These are phyloP conservation scores for Phycomyces nitens DNA, from an alignment of 192 early-diverging fungal genomes.

Conservation along the genomic window DNA sequence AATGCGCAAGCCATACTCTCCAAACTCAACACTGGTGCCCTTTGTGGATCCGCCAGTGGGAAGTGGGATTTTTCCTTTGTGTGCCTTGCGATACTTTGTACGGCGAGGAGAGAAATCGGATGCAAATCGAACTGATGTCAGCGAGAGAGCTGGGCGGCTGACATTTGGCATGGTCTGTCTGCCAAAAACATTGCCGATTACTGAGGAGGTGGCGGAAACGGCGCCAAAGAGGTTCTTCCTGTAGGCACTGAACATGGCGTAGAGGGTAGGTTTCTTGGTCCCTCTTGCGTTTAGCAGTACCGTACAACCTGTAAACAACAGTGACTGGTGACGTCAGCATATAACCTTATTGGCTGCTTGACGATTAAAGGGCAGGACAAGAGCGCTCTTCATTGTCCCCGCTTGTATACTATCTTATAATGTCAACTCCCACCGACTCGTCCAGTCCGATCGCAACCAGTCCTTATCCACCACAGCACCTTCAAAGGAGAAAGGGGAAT, in stretches of 20 bases:
- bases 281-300: too few species aligned
- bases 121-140: constrained; percentile 45
- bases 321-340: not conserved
- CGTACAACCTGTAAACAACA: not conserved
- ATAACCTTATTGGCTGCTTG: too few species aligned
- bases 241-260: constrained; percentile 13
- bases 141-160: not conserved
- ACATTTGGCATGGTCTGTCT: not conserved
- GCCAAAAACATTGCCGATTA: constrained; percentile 5
- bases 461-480: too few species aligned
- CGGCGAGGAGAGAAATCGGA: constrained; percentile 74
- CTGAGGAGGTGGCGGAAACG: not conserved
- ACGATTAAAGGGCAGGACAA: too few species aligned
- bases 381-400: too few species aligned
- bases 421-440: too few species aligned
- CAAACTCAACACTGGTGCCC: constrained; percentile 83
- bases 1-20: constrained; percentile 90
- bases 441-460: too few species aligned
- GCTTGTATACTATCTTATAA: too few species aligned
- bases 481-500: too few species aligned
- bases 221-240: constrained; percentile 7
- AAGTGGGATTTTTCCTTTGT: constrained; percentile 83
- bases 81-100: constrained; percentile 75
- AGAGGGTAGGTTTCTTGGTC: not conserved
- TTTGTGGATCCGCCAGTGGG: constrained; percentile 81